A percentile compares a stretch with the other conserved stretches of the same genome.
These are phyloP conservation scores for Lathyrus oleraceus DNA, from an alignment of 306 rosid species.

Conservation along the genomic window DNA sequence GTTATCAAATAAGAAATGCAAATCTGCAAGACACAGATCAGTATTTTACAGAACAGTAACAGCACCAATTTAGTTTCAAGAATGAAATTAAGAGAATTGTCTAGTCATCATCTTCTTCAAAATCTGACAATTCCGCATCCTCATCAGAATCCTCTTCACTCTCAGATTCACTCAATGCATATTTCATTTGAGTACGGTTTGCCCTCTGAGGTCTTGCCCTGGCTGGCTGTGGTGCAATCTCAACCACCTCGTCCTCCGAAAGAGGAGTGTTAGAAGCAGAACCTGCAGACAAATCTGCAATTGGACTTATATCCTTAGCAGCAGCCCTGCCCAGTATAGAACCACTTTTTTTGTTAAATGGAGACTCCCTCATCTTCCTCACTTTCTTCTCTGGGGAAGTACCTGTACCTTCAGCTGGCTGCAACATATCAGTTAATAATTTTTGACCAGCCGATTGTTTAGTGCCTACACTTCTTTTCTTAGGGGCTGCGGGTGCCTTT, in stretches of 20 bases:
- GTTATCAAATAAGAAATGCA: background rate
- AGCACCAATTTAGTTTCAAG: background rate
- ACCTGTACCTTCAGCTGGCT: constrained; percentile 53
- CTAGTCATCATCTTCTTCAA: constrained; percentile 52
- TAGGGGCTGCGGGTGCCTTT: constrained; percentile 48
- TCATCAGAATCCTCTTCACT: constrained; percentile 45
- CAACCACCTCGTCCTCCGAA: constrained; percentile 44
- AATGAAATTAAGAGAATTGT: background rate
- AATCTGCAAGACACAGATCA: constrained; percentile 32
- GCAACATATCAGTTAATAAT: constrained; percentile 62
- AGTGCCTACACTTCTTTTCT: constrained; percentile 50
- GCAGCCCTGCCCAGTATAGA: constrained; percentile 55
- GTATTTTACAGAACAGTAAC: background rate
- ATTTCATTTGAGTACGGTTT: constrained; percentile 49
- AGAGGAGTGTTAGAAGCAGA: constrained; percentile 46
- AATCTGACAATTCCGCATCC: constrained; percentile 39
- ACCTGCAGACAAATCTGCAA: constrained; percentile 40
- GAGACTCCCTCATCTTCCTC: constrained; percentile 87
- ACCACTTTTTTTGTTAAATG: constrained; percentile 83
- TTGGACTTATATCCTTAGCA: constrained; percentile 34
- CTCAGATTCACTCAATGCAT: constrained; percentile 71
- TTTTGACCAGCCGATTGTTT: constrained; percentile 63
- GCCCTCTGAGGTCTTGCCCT: constrained; percentile 70
- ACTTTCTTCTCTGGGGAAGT: constrained; percentile 83
- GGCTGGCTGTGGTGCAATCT: constrained; percentile 43